Evolutionary conservation across 2,329 filamentous ascomycete genomes (phyloP), one percentile per base, ranked within the genome.

Genomic region (Metarhizium brunneum): DNA sequence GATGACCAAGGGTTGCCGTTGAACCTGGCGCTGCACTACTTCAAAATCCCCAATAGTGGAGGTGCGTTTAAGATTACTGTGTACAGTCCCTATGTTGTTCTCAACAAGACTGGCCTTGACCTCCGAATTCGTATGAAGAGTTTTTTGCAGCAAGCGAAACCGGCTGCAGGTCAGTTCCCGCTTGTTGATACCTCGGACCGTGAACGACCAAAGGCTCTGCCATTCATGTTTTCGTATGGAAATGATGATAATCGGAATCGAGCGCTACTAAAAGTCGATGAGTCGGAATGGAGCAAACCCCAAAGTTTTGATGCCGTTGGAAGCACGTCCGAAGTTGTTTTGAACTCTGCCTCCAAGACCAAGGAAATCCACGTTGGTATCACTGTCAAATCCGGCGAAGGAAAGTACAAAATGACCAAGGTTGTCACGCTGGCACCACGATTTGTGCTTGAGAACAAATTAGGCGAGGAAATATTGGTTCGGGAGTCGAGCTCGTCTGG

Each of bases 271-370:
- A 95, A 90, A 72, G 83, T 96, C 45, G 90, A 88, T 5, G 88
- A 95, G 54, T 96, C 94, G 1, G 83, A 86, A 58, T 99, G 94
- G 95, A 97, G 94, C 73, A 96, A 94, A 68, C 90, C 92, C 0
- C 92, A 97, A 68, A 96, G 90, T 79, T 96, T 99, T 64, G 95
- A 99, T 66, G 94, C 94, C 20, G 94, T 99, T 60, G 94, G 94
- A 36, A 97, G 92, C 65, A 91, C 87, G 0, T 87, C 90, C 16
- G 92, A 96, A 63, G 88, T 96, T 40, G 82, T 94, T 38, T 78
- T 99, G 38, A 87, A 88, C 52, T 90, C 91, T 0, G 73, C 81
- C 2, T 81, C 80, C 47, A 85, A 82, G 47, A 80, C 78, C 56
- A 86, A 86, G 2, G 94, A 99, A 69, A 92, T 97, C 65, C 91